Conservation (phyloP, 2,329 filamentous ascomycete genomes). For the Phialocephala subalpina region DNA sequence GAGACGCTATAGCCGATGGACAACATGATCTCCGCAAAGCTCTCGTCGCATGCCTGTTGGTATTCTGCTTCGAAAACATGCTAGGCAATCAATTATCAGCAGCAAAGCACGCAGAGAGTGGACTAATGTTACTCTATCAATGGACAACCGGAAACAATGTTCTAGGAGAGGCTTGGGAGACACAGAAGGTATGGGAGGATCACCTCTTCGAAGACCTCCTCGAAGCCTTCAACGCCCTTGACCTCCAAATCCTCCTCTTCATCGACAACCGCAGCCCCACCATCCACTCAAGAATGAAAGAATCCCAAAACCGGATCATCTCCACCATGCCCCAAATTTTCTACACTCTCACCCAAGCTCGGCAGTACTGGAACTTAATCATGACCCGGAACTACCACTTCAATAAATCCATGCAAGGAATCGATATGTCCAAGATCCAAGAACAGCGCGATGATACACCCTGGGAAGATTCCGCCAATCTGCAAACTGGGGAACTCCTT, state of each 20-base stretch:
- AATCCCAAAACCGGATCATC: slow-evolving; percentile 8
- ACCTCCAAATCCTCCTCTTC: slow-evolving; percentile 26
- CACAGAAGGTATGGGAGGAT: slow-evolving; percentile 9
- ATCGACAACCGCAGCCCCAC: slow-evolving; percentile 17
- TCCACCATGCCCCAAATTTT: slow-evolving; percentile 19
- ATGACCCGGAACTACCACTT: slow-evolving; percentile 30
- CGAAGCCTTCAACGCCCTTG: slow-evolving; percentile 22
- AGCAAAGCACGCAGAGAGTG: slow-evolving; percentile 27
- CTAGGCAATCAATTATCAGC: slow-evolving; percentile 25
- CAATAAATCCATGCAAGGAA: slow-evolving; percentile 17
- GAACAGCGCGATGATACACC: slow-evolving; percentile 11
- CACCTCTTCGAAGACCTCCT: slow-evolving; percentile 22
- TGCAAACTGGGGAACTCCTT: slow-evolving; percentile 9
- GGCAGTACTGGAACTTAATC: slow-evolving; percentile 20
- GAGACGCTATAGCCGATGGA: slow-evolving; percentile 24
- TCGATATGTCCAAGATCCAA: slow-evolving; percentile 12
- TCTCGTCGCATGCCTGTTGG: slow-evolving; percentile 26
- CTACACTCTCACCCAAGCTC: slow-evolving; percentile 5
- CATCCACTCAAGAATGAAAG: slow-evolving; percentile 14
- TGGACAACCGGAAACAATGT: slow-evolving; percentile 9
- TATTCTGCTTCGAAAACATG: slow-evolving; percentile 30
- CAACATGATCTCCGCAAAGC: slow-evolving; percentile 27
- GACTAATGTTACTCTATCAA: slow-evolving; percentile 25
- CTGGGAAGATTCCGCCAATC: slow-evolving; percentile 14
- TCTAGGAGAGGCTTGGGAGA: slow-evolving; percentile 2